These are phyloP conservation scores for Brasilioporus rufonigricans DNA, from an alignment of 768 basidiomycete genomes.

Conservation along the genomic window DNA sequence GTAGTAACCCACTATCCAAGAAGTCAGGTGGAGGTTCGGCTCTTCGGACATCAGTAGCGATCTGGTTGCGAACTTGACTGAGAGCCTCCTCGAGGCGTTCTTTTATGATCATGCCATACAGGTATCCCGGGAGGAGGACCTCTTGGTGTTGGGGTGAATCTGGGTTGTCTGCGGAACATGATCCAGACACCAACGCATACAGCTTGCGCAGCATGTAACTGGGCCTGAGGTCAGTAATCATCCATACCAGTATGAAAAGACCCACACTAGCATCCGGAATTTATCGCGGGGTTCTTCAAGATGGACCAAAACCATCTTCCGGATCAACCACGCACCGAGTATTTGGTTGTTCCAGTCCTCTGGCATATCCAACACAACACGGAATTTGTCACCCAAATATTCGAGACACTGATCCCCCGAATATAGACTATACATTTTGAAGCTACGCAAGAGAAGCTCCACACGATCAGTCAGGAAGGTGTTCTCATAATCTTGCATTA, in stretches of 20 bases:
- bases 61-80: constrained; percentile 65
- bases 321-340: constrained; percentile 79
- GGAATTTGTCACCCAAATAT: constrained; percentile 95
- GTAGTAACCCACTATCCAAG: constrained; percentile 64
- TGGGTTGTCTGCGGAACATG: constrained; percentile 92
- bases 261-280: constrained; percentile 87
- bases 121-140: constrained; percentile 85
- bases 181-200: constrained; percentile 84
- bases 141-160: constrained; percentile 99
- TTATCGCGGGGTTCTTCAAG: constrained; percentile 86
- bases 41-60: constrained; percentile 71
- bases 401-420: constrained; percentile 91
- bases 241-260: background rate
- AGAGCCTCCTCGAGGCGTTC: constrained; percentile 92
- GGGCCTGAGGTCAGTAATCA: constrained; percentile 8
- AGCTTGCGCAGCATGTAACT: constrained; percentile 98
- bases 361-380: constrained; percentile 84
- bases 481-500: constrained; percentile 96
- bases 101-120: constrained; percentile 98
- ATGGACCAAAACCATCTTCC: constrained; percentile 88
- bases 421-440: constrained; percentile 87
- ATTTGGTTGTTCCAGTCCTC: constrained; percentile 89
- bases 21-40: constrained; percentile 81
- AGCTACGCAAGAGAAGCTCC: constrained; percentile 89
- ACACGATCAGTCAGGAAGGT: constrained; percentile 98